These are phyloP conservation scores for Neofusicoccum kwambonambiense DNA, from an alignment of 2,329 filamentous ascomycete genomes.

Conservation along the genomic window DNA sequence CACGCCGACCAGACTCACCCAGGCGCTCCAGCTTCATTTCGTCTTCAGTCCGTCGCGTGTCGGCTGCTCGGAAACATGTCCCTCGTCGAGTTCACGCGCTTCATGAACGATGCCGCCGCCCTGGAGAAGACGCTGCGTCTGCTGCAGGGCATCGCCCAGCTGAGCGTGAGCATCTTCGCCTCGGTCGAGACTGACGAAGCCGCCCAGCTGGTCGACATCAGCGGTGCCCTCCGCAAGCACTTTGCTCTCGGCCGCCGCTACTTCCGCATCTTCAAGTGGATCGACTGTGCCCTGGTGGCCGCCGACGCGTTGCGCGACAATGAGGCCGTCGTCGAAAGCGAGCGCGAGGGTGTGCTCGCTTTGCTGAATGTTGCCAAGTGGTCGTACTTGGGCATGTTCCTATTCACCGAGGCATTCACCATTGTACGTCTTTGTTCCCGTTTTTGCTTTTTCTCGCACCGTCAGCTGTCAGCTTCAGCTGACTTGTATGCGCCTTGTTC, in stretches of 20 bases:
- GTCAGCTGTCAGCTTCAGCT: not conserved
- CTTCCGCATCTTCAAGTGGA: conserved; percentile 18
- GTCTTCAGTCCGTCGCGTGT: not conserved
- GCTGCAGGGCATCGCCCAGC: conserved; percentile 15
- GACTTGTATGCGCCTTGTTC: not conserved
- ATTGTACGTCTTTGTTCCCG: not conserved
- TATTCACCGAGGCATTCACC: conserved; percentile 13
- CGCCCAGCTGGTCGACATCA: conserved; percentile 7
- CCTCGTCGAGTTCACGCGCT: conserved; percentile 16
- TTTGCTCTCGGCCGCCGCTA: conserved; percentile 17
- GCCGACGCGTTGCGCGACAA: conserved; percentile 6
- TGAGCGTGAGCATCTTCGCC: conserved; percentile 12
- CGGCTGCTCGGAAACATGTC: conserved; percentile 1
- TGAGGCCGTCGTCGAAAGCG: not conserved
- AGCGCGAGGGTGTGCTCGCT: conserved; percentile 4
- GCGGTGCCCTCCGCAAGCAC: conserved; percentile 11
- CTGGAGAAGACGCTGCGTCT: conserved; percentile 14
- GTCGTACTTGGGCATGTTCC: conserved; percentile 16
- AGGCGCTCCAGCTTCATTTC: not conserved
- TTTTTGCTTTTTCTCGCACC: not conserved
- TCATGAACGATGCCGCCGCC: conserved; percentile 18
- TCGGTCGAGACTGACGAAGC: not conserved
- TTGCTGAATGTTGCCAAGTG: conserved; percentile 7
- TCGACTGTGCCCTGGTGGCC: conserved; percentile 8
- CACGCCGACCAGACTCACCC: not conserved